Base-by-base conservation (phyloP, 1,139 yeast species). In the Kodamaea sp. region DNA sequence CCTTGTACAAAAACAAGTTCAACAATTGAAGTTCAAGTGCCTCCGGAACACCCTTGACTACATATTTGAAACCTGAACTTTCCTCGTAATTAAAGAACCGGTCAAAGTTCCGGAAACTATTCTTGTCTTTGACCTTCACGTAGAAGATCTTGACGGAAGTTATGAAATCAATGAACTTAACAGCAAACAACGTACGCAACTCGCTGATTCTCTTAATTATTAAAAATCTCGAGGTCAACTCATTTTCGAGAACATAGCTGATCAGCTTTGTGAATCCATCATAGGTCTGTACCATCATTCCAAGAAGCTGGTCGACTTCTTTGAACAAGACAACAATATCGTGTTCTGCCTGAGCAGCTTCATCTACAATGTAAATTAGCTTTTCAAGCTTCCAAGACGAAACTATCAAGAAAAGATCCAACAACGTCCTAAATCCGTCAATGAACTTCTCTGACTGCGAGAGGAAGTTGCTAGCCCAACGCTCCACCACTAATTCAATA, bases 311-410 rank as follows among this genome's bases (percentile, higher is more conserved):
- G 8, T 43, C 42, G 5, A 39, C 35, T 19, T 42, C 32, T 12
- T 41, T 44, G 31, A 62, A 54, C 2, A 46, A 38, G 4, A 29
- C 29, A 11, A 43, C 41, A 7, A 63, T 42, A 38, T 60, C 58
- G 32, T 39, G 39, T 4, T 45, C 40, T 7, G 34, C 38, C 31
- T 55, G 58, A 4, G 46, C 42, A 11, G 47, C 39, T 10, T 34
- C 33, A 22, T 42, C 44, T 11, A 44, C 47, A 8, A 54, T 42
- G 15, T 47, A 49, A 8, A 65, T 49, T 14, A 66, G 47, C 24
- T 51, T 55, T 34, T 69, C 73, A 22, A 68, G 50, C 32, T 58
- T 61, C 66, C 71, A 61, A 3, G 71, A 61, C 6, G 54, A 46
- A 1, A 57, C 37, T 4, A 59, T 48, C 25, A 66, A 47, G 1